Conservation (phyloP, 352 stramenopile species). For the Elongisporangium prolatum region DNA sequence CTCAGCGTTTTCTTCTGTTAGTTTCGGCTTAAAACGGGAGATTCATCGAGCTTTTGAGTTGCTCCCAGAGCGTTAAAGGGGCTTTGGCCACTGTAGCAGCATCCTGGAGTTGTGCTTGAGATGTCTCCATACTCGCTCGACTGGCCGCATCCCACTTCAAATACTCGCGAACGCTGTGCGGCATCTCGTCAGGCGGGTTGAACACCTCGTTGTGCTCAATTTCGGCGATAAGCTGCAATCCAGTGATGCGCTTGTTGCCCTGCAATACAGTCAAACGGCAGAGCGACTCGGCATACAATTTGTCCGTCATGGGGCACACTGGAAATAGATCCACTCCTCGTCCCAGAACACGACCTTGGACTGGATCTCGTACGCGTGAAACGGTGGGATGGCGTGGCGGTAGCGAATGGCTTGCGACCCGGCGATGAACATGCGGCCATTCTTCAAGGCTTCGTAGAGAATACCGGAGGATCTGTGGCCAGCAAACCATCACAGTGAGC, state of each 20-base stretch:
- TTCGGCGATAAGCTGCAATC: slow-evolving; percentile 14
- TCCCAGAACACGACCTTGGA: slow-evolving; percentile 51
- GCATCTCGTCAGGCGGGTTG: slow-evolving; percentile 18
- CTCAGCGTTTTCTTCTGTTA: background rate
- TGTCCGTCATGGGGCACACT: slow-evolving; percentile 43
- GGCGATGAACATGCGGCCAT: slow-evolving; percentile 53
- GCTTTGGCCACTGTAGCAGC: background rate
- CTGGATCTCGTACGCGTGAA: slow-evolving; percentile 58
- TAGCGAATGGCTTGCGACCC: slow-evolving; percentile 60
- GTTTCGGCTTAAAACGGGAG: background rate
- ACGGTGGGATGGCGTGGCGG: slow-evolving; percentile 47
- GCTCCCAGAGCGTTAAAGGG: background rate
- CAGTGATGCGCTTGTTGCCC: slow-evolving; percentile 15
- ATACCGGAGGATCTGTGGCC: slow-evolving; percentile 18
- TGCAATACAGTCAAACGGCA: slow-evolving; percentile 20
- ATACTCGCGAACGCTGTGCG: slow-evolving; percentile 23
- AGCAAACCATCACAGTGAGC: background rate
- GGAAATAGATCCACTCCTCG: slow-evolving; percentile 57
- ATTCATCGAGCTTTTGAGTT: background rate
- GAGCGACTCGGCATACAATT: slow-evolving; percentile 49
- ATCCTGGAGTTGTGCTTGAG: slow-evolving; percentile 4
- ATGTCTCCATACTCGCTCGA: slow-evolving; percentile 19
- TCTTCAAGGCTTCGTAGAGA: slow-evolving; percentile 53
- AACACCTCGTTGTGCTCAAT: slow-evolving; percentile 10
- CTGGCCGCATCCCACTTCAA: slow-evolving; percentile 30